Base-by-base conservation (phyloP, 768 basidiomycete genomes). In the Candolleomyces eurysporus region DNA sequence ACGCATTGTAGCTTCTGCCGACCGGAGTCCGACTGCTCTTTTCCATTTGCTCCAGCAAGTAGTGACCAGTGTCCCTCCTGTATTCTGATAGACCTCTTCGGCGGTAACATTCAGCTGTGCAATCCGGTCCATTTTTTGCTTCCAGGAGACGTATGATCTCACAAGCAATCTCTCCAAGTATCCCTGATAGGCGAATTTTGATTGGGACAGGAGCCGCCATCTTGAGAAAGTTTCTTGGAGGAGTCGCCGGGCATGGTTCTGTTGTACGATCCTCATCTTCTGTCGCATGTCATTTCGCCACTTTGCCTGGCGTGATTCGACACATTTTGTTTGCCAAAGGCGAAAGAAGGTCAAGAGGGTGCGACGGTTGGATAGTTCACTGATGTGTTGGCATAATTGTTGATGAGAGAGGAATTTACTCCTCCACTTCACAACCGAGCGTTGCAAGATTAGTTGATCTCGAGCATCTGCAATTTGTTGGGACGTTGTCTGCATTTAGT, bases 211-310 rank as follows among this genome's bases (percentile, higher is more conserved):
- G 61, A 84, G 86, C 46, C 82, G 79, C 92, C 92, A 93, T 66
- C 82, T 82, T 46, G 70, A 76, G 86, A 88, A 90, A 8, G 82
- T 81, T 64, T 86, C 82, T 65, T 76, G 82, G 66, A 78, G 71
- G 49, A 90, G 68, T 65, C 81, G 80, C 5, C 66, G 60, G 31
- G 90, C 87, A 60, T 80, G 79, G 61, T 75, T 84, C 61, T 83
- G 83, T 64, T 83, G 84, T 39, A 89, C 75, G 11, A 72, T 69
- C 67, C 83, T 85, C 85, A 91, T 91, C 68, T 83, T 88, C 63
- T 75, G 66, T 31, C 89, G 87, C 89, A 91, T 91, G 55, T 83
- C 87, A 52, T 82, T 75, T 32, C 86, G 82, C 88, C 88, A 90
- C 59, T 79, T 77, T 22, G 75, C 68, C 66, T 87, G 85, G 66